Evolutionary conservation across 2,329 filamentous ascomycete species (phyloP), one percentile per base, ranked within the genome.

Genomic region (Fusarium graminum): DNA sequence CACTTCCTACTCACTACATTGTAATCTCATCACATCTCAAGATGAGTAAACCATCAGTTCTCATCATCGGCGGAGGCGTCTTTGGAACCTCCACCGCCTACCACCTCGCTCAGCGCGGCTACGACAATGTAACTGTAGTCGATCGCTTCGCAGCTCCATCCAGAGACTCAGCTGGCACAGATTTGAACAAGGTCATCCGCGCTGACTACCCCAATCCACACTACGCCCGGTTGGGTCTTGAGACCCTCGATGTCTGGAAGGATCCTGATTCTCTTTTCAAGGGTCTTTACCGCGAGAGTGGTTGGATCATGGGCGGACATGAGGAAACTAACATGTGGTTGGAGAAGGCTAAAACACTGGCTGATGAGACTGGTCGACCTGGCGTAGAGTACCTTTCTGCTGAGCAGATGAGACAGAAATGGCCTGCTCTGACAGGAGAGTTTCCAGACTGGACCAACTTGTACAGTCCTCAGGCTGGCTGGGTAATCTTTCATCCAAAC

Each of bases 111-210:
- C 70, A 76, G 4, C 71, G 77, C 3, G 82, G 82, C 4, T 83
- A 82, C 63, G 78, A 72, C 2, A 73, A 82, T 63, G 77, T 85
- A 58, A 82, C 81, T 1, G 79, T 86, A 8, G 78, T 83, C 25
- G 83, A 86, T 47, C 74, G 75, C 22, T 75, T 74, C 32, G 68
- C 72, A 9, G 47, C 68, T 14, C 85, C 85, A 1, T 82, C 84
- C 6, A 57, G 61, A 4, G 76, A 76, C 68, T 87, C 86, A 0
- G 87, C 85, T 1, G 86, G 81, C 28, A 86, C 86, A 61, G 85
- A 89, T 67, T 72, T 88, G 34, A 89, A 88, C 74, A 89, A 89
- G 74, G 88, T 89, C 57, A 78, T 88, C 50, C 81, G 86, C 4
- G 84, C 82, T 8, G 85, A 88, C 67, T 88, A 88, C 62, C 83